phyloP scores from a whole-genome alignment of 768 basidiomycete genomes.

The Suillus paluster region DNA sequence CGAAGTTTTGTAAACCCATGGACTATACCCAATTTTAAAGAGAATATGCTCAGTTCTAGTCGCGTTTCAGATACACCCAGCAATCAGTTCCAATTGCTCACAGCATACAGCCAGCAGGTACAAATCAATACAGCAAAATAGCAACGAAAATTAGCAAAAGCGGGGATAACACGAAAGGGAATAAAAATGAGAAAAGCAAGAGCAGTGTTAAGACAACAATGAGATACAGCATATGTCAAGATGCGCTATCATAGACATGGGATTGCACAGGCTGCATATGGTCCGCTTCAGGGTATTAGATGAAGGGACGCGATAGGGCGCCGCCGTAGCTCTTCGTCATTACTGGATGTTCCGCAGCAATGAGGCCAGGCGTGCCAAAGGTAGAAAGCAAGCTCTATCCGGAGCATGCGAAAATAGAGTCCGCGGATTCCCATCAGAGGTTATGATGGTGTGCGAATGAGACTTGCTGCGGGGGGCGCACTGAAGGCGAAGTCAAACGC shows the following conservation, averaged over 20 bases:
- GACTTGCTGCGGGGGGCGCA: background rate
- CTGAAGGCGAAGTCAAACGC: slow-evolving; percentile 3
- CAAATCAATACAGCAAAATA: background rate
- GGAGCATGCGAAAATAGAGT: background rate
- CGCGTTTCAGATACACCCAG: background rate
- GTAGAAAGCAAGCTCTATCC: background rate
- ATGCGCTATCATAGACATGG: slow-evolving; percentile 4
- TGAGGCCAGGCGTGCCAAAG: slow-evolving; percentile 10
- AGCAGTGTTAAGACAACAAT: background rate
- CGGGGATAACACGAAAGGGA: background rate
- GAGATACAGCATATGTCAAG: slow-evolving; percentile 4
- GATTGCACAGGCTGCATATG: background rate
- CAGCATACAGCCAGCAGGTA: background rate
- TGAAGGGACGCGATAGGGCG: background rate
- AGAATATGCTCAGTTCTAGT: background rate
- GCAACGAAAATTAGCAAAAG: background rate
- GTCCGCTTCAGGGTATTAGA: slow-evolving; percentile 3
- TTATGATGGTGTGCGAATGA: slow-evolving; percentile 2
- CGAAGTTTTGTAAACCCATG: background rate
- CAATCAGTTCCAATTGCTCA: background rate
- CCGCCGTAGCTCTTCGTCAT: slow-evolving; percentile 5
- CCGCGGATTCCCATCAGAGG: background rate
- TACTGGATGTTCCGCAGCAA: slow-evolving; percentile 9
- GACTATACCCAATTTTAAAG: background rate
- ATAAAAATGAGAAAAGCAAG: background rate